Base-by-base conservation (phyloP, 805 yeast species). In the Candida methanosorbosa region DNA sequence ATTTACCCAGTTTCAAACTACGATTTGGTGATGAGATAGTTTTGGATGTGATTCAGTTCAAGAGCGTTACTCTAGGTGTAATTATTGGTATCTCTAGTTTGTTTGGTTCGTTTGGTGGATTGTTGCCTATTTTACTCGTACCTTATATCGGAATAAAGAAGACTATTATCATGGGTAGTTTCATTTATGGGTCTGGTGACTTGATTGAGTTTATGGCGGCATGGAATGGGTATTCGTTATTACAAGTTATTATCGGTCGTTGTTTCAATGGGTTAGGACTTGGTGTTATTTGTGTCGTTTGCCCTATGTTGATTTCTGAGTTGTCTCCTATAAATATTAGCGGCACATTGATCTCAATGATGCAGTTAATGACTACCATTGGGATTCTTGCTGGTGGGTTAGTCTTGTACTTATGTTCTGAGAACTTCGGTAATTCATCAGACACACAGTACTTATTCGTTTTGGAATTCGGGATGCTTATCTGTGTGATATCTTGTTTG, bases 301-400 rank as follows among this genome's bases (percentile, higher is more conserved):
- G 61, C 29, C 64, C 63, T 3, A 54, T 60, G 61, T 39, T 56
- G 9, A 56, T 60, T 30, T 54, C 63, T 36, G 65, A 60, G 26
- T 39, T 59, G 20, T 42, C 62, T 2, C 64, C 63, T 2, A 32
- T 40, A 0, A 40, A 44, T 16, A 32, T 49, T 3, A 44, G 61
- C 16, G 65, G 65, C 1, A 42, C 46, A 3, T 40, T 56, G 35
- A 50, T 59, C 16, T 51, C 61, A 15, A 39, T 54, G 9, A 50
- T 51, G 21, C 65, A 59, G 38, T 38, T 60, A 26, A 42, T 55
- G 35, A 56, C 56, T 6, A 59, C 65, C 1, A 27, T 54, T 20
- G 65, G 65, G 0, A 59, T 60, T 9, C 36, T 56, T 2, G 13
- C 44, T 12, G 65, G 64, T 3, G 41, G 59, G 2, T n/a, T 50